Evolutionary conservation across 768 basidiomycete genomes (phyloP).

Genomic region (Leccinum uliginosum): DNA sequence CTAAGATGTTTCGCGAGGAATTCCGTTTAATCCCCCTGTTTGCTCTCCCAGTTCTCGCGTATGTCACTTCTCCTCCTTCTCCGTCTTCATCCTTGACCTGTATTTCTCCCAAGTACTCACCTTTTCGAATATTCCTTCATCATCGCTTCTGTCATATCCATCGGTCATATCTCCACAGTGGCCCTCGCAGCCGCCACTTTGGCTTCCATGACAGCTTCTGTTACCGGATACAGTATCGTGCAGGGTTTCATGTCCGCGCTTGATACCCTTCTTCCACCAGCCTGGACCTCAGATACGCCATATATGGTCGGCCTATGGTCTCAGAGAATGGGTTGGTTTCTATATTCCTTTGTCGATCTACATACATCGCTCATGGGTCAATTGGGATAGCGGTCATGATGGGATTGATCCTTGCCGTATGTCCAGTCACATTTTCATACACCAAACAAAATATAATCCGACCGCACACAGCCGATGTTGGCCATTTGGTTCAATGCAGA

Average conservation of each 20-base stretch:
- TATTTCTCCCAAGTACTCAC: slow-evolving; percentile 50
- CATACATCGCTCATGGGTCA: slow-evolving; percentile 4
- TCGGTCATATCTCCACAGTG: slow-evolving; percentile 87
- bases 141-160: slow-evolving; percentile 76
- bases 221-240: slow-evolving; percentile 57
- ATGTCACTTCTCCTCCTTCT: slow-evolving; percentile 20
- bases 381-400: slow-evolving; percentile 54
- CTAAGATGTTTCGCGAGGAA: slow-evolving; percentile 54
- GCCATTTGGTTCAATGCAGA: slow-evolving; percentile 84
- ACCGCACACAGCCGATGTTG: slow-evolving; percentile 42
- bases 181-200: slow-evolving; percentile 82
- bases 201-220: slow-evolving; percentile 69
- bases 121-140: slow-evolving; percentile 84
- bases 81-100: not conserved
- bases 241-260: slow-evolving; percentile 81
- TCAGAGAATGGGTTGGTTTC: slow-evolving; percentile 73
- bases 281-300: slow-evolving; percentile 89
- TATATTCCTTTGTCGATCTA: not conserved
- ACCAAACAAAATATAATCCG: not conserved
- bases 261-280: slow-evolving; percentile 90
- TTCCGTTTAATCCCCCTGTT: slow-evolving; percentile 54
- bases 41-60: slow-evolving; percentile 72
- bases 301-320: slow-evolving; percentile 86
- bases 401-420: slow-evolving; percentile 53
- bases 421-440: slow-evolving; percentile 19